Evolutionary conservation across 148 eudicot species (phyloP).

Genomic region (Oxyria digyna): DNA sequence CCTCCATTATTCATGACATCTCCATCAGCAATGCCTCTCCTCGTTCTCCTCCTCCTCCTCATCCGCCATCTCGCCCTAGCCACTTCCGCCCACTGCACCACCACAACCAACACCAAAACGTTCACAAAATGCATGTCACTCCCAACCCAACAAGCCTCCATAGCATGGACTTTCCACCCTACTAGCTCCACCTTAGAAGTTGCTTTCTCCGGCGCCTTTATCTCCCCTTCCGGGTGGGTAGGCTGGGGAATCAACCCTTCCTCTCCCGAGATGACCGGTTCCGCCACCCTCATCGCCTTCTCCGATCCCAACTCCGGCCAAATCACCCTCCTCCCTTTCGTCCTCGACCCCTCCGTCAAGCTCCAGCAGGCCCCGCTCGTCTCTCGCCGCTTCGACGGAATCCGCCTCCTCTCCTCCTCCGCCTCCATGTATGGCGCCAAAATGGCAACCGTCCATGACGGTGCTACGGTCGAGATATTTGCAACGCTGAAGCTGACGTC

Average conservation of each 20-base stretch:
- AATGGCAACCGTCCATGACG: slow-evolving; percentile 72
- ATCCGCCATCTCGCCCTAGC: slow-evolving; percentile 9
- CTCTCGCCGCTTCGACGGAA: slow-evolving; percentile 55
- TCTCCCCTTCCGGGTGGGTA: slow-evolving; percentile 97
- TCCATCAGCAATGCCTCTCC: slow-evolving; percentile 1
- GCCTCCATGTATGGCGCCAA: slow-evolving; percentile 76
- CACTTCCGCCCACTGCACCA: slow-evolving; percentile 51
- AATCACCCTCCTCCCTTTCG: slow-evolving; percentile 60
- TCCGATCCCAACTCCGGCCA: slow-evolving; percentile 91
- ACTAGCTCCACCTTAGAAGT: slow-evolving; percentile 67
- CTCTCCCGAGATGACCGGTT: slow-evolving; percentile 71
- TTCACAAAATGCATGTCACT: slow-evolving; percentile 73
- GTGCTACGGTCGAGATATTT: slow-evolving; percentile 61
- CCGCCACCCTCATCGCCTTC: slow-evolving; percentile 69
- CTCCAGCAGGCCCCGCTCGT: slow-evolving; percentile 51
- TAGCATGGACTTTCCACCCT: slow-evolving; percentile 80
- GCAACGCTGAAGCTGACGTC: slow-evolving; percentile 47
- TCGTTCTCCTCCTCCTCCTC: slow-evolving; percentile 16
- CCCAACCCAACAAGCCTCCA: slow-evolving; percentile 76
- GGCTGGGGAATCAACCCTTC: slow-evolving; percentile 80
- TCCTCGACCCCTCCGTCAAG: slow-evolving; percentile 69
- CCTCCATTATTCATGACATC: slow-evolving; percentile 25
- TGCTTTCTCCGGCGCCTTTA: slow-evolving; percentile 69
- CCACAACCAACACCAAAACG: slow-evolving; percentile 37
- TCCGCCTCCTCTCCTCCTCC: slow-evolving; percentile 63